Conservation (phyloP, 192 early-diverging fungal genomes). For the Podila verticillata region DNA sequence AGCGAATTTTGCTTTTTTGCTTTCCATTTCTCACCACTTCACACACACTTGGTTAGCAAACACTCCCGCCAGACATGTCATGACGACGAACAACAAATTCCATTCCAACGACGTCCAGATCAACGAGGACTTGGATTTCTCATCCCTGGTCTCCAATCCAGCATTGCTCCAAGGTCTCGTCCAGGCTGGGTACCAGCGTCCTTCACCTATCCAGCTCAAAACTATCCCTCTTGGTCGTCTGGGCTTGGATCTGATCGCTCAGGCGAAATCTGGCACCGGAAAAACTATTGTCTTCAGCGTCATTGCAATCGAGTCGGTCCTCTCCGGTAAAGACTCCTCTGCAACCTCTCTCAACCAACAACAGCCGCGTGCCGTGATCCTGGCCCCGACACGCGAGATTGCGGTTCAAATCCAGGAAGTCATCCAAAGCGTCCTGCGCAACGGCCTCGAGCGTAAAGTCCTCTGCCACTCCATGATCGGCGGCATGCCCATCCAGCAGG, state of each 20-base stretch:
- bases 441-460: slow-evolving; percentile 20
- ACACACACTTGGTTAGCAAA: no score
- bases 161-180: slow-evolving; percentile 53
- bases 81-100: slow-evolving; percentile 25
- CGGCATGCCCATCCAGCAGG: slow-evolving; percentile 57
- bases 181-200: slow-evolving; percentile 62
- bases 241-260: slow-evolving; percentile 81
- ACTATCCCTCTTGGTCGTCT: slow-evolving; percentile 67
- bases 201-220: slow-evolving; percentile 72
- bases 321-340: slow-evolving; percentile 22
- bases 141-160: slow-evolving; percentile 54
- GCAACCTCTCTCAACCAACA: slow-evolving; percentile 21
- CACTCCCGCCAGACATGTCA: slow-evolving; percentile 11
- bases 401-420: slow-evolving; percentile 70
- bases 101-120: slow-evolving; percentile 63
- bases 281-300: slow-evolving; percentile 70
- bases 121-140: slow-evolving; percentile 64
- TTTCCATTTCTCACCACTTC: no score
- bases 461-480: slow-evolving; percentile 64
- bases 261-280: slow-evolving; percentile 79
- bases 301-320: slow-evolving; percentile 59
- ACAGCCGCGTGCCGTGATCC: slow-evolving; percentile 55
- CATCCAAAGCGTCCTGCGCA: slow-evolving; percentile 49
- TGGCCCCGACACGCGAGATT: slow-evolving; percentile 72
- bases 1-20: no score